phyloP scores from a whole-genome alignment of 805 yeast genomes.

The Tetrapisispora phaffii region DNA sequence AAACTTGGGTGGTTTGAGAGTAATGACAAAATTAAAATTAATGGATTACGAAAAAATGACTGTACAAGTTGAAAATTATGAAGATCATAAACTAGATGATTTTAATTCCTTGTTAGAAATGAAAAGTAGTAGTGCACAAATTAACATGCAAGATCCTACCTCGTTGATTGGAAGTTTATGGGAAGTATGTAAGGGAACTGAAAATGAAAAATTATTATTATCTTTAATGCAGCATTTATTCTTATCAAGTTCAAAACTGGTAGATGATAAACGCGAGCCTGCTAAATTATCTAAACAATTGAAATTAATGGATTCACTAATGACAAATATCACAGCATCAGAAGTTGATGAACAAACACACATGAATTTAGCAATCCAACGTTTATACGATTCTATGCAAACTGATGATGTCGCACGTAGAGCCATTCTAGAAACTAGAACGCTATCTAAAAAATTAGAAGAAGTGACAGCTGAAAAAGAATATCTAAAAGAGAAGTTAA shows the following conservation, averaged over 20 bases:
- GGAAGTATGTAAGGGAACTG: constrained; percentile 44
- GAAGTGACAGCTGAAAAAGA: constrained; percentile 44
- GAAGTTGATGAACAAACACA: constrained; percentile 47
- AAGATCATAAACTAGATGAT: constrained; percentile 33
- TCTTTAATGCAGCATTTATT: constrained; percentile 37
- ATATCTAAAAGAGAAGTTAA: constrained; percentile 53
- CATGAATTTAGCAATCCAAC: constrained; percentile 71
- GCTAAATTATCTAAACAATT: constrained; percentile 26
- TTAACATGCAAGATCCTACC: constrained; percentile 51
- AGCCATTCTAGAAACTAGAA: constrained; percentile 54
- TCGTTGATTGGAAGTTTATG: constrained; percentile 48
- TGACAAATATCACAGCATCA: constrained; percentile 53
- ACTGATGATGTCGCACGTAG: constrained; percentile 84
- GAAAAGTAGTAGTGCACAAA: constrained; percentile 21
- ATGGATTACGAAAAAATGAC: constrained; percentile 54
- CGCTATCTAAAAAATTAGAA: constrained; percentile 43
- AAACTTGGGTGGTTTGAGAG: constrained; percentile 24
- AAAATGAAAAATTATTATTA: constrained; percentile 39
- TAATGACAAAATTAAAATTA: constrained; percentile 38
- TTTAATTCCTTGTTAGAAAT: constrained; percentile 22
- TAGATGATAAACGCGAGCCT: constrained; percentile 19
- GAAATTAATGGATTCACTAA: constrained; percentile 59
- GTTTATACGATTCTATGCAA: constrained; percentile 62
- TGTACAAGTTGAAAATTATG: constrained; percentile 59
- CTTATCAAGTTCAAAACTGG: constrained; percentile 22